Evolutionary conservation across 495 filamentous ascomycete species (phyloP).

Genomic region (Glarea lozoyensis): DNA sequence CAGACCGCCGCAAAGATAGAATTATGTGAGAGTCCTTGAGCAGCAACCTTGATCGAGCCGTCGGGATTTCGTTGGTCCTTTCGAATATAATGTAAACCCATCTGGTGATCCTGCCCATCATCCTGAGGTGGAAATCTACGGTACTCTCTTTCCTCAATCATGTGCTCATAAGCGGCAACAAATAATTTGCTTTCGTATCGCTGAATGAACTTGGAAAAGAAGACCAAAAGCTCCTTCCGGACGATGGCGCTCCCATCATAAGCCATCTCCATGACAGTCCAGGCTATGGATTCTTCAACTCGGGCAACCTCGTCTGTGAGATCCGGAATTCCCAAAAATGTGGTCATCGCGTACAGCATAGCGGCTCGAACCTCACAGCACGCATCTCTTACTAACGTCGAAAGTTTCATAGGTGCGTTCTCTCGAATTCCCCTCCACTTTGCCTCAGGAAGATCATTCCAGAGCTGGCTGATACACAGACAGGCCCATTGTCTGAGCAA

Average conservation of each 20-base stretch:
- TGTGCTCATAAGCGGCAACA: constrained; percentile 84
- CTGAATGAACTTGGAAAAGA: constrained; percentile 84
- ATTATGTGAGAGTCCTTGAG: constrained; percentile 61
- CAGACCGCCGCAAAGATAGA: constrained; percentile 87
- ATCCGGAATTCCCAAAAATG: constrained; percentile 88
- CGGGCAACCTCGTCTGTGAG: constrained; percentile 82
- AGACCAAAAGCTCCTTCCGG: constrained; percentile 83
- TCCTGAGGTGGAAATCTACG: constrained; percentile 38
- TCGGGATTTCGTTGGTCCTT: constrained; percentile 39
- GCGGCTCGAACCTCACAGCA: constrained; percentile 93
- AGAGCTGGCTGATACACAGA: constrained; percentile 91
- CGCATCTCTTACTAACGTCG: constrained; percentile 72
- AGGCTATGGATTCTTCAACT: constrained; percentile 81
- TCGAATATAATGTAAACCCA: constrained; percentile 44
- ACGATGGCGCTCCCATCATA: constrained; percentile 90
- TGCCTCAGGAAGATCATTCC: constrained; percentile 80
- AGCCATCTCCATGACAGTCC: constrained; percentile 75
- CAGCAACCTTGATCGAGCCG: constrained; percentile 37
- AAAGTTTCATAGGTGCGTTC: constrained; percentile 68
- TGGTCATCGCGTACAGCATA: constrained; percentile 85
- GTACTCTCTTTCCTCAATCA: constrained; percentile 74
- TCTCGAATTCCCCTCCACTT: constrained; percentile 90
- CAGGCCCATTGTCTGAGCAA: constrained; percentile 93
- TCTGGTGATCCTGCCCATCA: constrained; percentile 45
- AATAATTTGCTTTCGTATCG: constrained; percentile 89